These are phyloP conservation scores for Symmetrospora coprosmae DNA, from an alignment of 768 basidiomycete genomes.

Conservation along the genomic window DNA sequence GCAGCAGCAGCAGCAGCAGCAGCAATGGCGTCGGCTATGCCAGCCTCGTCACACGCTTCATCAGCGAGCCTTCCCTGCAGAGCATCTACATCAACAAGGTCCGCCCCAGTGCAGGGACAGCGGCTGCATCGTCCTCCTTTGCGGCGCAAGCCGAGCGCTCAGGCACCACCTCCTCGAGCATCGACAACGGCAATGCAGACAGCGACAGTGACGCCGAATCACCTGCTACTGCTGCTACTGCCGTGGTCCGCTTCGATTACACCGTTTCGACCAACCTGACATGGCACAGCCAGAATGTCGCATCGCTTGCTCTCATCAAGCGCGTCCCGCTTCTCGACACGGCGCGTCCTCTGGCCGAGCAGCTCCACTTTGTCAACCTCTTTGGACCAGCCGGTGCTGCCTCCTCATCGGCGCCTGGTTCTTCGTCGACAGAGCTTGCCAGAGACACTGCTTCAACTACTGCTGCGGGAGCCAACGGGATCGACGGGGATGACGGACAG, in stretches of 20 bases:
- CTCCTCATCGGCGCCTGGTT: conserved; percentile 8
- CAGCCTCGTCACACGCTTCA: conserved; percentile 10
- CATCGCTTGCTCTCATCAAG: conserved; percentile 89
- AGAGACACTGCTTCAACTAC: neutral
- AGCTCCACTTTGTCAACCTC: conserved; percentile 82
- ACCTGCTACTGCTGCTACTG: no score
- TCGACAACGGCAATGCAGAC: neutral
- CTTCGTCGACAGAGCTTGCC: no score
- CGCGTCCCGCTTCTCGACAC: conserved; percentile 64
- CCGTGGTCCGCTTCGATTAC: conserved; percentile 29
- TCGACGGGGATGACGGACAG: conserved; percentile 42
- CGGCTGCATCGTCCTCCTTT: neutral
- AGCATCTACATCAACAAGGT: conserved; percentile 24
- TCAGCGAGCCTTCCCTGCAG: conserved; percentile 12
- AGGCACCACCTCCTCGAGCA: neutral
- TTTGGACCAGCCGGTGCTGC: conserved; percentile 42
- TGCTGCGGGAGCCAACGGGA: neutral
- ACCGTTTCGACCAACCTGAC: conserved; percentile 48
- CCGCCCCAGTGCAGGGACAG: neutral
- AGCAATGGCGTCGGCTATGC: neutral
- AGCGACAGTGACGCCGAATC: neutral
- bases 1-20: no score
- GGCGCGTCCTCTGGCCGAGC: conserved; percentile 58
- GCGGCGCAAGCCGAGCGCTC: neutral
- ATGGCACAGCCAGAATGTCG: conserved; percentile 65